A percentile compares a stretch with the other conserved stretches of the same genome.
Evolutionary conservation across 495 filamentous ascomycete genomes (phyloP).

Genomic region (Xylaria flabelliformis): DNA sequence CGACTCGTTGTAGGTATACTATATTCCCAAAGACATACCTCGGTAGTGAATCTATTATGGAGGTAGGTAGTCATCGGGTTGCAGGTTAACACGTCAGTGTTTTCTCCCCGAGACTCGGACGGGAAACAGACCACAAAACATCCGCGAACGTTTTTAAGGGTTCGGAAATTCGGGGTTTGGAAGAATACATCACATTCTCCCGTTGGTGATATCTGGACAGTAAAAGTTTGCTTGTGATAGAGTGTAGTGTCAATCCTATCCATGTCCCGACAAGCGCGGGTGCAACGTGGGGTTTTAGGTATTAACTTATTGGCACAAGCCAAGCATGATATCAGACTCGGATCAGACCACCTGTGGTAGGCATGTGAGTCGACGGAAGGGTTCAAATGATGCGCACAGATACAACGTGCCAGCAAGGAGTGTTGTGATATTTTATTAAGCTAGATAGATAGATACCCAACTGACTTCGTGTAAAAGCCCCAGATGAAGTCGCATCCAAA

Average conservation of each 20-base stretch:
- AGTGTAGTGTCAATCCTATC: background rate
- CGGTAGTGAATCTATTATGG: too few relatives aligned
- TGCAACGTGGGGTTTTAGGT: background rate
- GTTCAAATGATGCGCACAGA: background rate
- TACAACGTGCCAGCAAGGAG: background rate
- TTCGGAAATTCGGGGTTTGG: background rate
- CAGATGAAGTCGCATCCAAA: background rate
- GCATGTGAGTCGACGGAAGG: background rate
- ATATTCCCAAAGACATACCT: background rate
- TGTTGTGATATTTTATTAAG: constrained; percentile 5
- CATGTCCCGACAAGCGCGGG: background rate
- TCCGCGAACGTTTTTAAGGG: background rate
- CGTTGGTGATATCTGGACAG: background rate
- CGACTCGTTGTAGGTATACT: background rate
- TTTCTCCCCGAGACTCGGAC: background rate
- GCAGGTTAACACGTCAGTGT: background rate
- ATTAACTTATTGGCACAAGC: background rate
- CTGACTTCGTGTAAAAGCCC: background rate
- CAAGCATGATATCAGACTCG: background rate
- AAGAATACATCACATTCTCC: background rate
- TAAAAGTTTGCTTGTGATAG: background rate
- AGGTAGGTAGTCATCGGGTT: background rate
- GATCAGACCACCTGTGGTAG: background rate
- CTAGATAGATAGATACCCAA: background rate
- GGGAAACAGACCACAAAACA: background rate